A percentile compares a stretch with the other conserved stretches of the same genome.
phyloP scores from a whole-genome alignment of 352 stramenopile species.

The Pelagophyceae sp. region DNA sequence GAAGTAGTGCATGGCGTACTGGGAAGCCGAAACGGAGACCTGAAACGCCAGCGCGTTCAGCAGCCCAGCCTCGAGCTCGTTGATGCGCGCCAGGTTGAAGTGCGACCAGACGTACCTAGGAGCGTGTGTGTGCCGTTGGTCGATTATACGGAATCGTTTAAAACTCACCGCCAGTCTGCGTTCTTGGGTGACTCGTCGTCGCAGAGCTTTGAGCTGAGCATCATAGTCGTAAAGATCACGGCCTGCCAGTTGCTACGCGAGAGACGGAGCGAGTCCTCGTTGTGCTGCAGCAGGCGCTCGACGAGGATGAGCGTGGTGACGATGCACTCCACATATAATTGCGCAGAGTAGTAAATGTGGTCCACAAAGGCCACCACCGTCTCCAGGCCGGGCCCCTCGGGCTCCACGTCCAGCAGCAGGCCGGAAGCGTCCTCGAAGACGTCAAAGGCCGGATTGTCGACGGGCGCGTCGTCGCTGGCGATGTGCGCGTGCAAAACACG shows the following conservation, averaged over 20 bases:
- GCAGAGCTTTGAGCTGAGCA: conserved; percentile 76
- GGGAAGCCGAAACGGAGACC: background rate
- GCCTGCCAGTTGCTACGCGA: conserved; percentile 59
- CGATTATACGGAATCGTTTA: no score
- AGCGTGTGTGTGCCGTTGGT: no score
- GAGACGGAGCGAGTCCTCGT: conserved; percentile 54
- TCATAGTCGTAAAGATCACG: conserved; percentile 71
- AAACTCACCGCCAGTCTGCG: conserved; percentile 64
- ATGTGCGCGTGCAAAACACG: conserved; percentile 65
- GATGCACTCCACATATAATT: conserved; percentile 74
- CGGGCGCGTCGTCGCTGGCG: no score
- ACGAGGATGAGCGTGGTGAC: conserved; percentile 75
- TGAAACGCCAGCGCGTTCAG: background rate
- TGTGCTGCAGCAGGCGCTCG: conserved; percentile 62
- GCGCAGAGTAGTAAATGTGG: conserved; percentile 60
- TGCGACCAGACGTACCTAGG: background rate
- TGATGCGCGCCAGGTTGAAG: background rate
- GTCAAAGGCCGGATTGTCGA: no score
- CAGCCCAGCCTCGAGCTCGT: background rate
- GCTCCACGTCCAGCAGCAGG: background rate
- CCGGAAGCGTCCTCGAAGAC: conserved; percentile 33
- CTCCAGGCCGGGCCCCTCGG: background rate
- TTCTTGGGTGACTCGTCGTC: conserved; percentile 75
- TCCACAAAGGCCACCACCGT: conserved; percentile 55
- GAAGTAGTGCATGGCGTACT: background rate